Evolutionary conservation across 371 early-diverging fungal genomes (phyloP).

Genomic region (Zancudomyces culisetae): DNA sequence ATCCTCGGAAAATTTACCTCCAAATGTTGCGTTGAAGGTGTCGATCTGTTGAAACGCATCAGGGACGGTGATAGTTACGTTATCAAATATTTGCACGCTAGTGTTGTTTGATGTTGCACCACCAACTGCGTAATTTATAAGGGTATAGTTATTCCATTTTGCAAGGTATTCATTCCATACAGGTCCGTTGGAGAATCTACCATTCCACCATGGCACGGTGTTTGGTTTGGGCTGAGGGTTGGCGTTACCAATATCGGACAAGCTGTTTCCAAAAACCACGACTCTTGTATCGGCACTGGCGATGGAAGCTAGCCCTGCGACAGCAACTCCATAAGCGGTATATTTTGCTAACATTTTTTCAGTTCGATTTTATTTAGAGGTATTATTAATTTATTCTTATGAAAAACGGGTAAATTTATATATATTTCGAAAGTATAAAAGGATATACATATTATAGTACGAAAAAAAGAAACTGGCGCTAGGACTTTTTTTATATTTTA

Average conservation of each 20-base stretch:
- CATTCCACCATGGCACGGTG: slow-evolving; percentile 11
- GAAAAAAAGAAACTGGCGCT: too few relatives aligned
- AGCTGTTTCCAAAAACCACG: slow-evolving; percentile 22
- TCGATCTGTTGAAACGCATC: slow-evolving; percentile 5
- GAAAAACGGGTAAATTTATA: too few relatives aligned
- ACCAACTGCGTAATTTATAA: slow-evolving; percentile 9
- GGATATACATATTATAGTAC: too few relatives aligned
- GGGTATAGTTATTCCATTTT: slow-evolving; percentile 2
- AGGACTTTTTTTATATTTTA: too few relatives aligned
- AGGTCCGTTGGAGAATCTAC: slow-evolving; percentile 5
- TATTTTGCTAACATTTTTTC: too few relatives aligned
- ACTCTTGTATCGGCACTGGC: too few relatives aligned
- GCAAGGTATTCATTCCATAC: slow-evolving; percentile 10
- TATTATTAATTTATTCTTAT: too few relatives aligned
- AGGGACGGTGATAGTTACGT: not conserved
- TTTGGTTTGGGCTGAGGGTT: too few relatives aligned
- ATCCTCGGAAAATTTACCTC: not conserved
- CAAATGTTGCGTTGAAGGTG: not conserved
- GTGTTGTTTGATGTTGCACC: slow-evolving; percentile 10
- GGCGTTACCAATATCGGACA: slow-evolving; percentile 17
- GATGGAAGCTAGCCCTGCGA: too few relatives aligned
- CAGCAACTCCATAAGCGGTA: too few relatives aligned
- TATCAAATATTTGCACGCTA: not conserved
- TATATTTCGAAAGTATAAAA: too few relatives aligned
- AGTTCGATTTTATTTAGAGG: too few relatives aligned